phyloP scores from a whole-genome alignment of 305 asterid genomes.

The Fraxinus greggii region DNA sequence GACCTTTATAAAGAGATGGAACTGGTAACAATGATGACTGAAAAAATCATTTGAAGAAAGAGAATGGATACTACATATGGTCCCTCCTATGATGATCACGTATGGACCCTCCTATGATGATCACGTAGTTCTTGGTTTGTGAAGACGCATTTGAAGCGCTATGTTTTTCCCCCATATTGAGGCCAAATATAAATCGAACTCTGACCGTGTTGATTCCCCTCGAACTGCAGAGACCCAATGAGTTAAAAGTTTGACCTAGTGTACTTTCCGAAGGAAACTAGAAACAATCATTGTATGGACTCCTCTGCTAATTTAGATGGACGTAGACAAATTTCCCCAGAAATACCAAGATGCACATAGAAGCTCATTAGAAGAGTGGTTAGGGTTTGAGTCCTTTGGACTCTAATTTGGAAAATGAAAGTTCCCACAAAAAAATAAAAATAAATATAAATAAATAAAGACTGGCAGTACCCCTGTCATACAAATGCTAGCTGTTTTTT shows the following conservation, averaged over 20 bases:
- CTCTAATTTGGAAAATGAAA: background rate
- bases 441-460: background rate
- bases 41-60: background rate
- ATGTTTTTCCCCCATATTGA: too few species aligned
- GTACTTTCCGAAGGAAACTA: background rate
- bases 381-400: background rate
- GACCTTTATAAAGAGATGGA: background rate
- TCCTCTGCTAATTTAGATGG: background rate
- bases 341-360: background rate
- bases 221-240: too few species aligned
- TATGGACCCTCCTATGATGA: too few species aligned
- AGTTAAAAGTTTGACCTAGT: background rate
- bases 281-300: background rate
- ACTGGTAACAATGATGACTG: background rate
- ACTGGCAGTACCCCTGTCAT: background rate
- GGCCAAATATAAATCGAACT: too few species aligned
- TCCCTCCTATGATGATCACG: too few species aligned
- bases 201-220: too few species aligned
- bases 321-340: background rate
- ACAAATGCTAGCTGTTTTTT: too few species aligned
- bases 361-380: background rate
- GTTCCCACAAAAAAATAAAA: background rate
- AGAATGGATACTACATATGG: too few species aligned
- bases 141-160: too few species aligned
- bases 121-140: too few species aligned